Percentiles rank a stretch among this genome's conserved stretches.
These are phyloP conservation scores for Phaeosphaeriaceae sp. DNA, from an alignment of 2,329 filamentous ascomycete species.

Conservation along the genomic window DNA sequence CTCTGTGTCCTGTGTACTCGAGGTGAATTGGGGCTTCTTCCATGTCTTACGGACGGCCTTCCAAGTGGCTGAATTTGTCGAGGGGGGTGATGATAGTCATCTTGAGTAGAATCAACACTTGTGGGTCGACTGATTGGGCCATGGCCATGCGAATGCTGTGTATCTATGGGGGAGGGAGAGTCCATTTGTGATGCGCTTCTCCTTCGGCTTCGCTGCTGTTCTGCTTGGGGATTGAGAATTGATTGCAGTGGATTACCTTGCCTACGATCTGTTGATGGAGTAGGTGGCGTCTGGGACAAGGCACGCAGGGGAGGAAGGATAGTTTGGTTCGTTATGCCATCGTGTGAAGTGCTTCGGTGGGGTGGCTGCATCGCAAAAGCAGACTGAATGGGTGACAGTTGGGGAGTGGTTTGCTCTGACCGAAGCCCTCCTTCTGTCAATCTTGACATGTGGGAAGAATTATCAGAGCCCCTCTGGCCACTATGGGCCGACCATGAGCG, in stretches of 20 bases:
- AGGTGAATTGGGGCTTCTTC: conserved; percentile 66
- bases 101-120: conserved; percentile 42
- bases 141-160: conserved; percentile 41
- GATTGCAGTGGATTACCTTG: conserved; percentile 49
- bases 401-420: conserved; percentile 35
- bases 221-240: conserved; percentile 54
- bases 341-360: conserved; percentile 26
- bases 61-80: conserved; percentile 36
- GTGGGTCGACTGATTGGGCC: conserved; percentile 45
- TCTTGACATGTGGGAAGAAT: conserved; percentile 36
- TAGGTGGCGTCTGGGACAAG: conserved; percentile 43
- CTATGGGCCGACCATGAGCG: conserved; percentile 45
- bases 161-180: conserved; percentile 47
- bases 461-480: conserved; percentile 41
- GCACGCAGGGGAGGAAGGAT: conserved; percentile 45
- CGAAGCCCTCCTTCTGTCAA: conserved; percentile 27
- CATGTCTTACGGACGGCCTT: conserved; percentile 51
- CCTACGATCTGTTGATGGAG: conserved; percentile 38
- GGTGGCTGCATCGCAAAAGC: conserved; percentile 36
- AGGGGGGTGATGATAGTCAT: conserved; percentile 24
- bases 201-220: conserved; percentile 43
- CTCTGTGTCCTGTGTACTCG: conserved; percentile 58
- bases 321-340: conserved; percentile 20
- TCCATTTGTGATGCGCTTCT: conserved; percentile 54
- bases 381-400: conserved; percentile 34